Evolutionary conservation across 2,329 filamentous ascomycete species (phyloP).

Genomic region (Neofusicoccum umdonicola): DNA sequence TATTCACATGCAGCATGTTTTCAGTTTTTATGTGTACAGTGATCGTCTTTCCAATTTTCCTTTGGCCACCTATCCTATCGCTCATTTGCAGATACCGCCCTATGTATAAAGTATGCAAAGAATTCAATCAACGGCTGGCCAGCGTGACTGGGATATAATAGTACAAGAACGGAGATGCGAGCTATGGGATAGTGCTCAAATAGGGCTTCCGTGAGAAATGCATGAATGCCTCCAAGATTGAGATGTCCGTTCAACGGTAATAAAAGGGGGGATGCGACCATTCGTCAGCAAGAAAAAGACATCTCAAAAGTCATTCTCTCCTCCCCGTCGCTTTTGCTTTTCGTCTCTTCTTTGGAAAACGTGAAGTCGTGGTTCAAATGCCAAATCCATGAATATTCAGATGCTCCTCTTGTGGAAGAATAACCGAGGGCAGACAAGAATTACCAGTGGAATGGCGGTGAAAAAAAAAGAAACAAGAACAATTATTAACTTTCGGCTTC

Average conservation of each 20-base stretch:
- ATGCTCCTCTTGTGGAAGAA: neutral
- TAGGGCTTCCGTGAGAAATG: neutral
- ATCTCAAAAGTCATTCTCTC: neutral
- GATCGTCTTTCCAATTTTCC: neutral
- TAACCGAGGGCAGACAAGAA: conserved; percentile 2
- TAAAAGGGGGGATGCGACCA: neutral
- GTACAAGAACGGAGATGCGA: conserved; percentile 4
- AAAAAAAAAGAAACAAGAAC: conserved; percentile 1
- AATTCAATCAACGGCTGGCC: neutral
- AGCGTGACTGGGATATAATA: neutral
- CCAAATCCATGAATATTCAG: conserved; percentile 1
- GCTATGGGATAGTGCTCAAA: neutral
- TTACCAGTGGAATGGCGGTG: neutral
- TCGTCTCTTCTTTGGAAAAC: conserved; percentile 12
- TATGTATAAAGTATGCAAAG: conserved; percentile 1
- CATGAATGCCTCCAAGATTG: neutral
- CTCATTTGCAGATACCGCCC: conserved; percentile 5
- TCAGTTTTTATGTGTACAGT: neutral
- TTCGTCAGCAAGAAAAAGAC: conserved; percentile 8
- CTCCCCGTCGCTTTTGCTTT: conserved; percentile 1
- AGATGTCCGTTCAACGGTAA: neutral
- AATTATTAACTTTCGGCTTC: conserved; percentile 2
- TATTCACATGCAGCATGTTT: neutral
- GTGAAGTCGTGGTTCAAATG: conserved; percentile 10
- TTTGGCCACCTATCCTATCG: neutral